Conservation (phyloP, 2,329 filamentous ascomycete genomes). For the Conoideocrella luteorostrata region DNA sequence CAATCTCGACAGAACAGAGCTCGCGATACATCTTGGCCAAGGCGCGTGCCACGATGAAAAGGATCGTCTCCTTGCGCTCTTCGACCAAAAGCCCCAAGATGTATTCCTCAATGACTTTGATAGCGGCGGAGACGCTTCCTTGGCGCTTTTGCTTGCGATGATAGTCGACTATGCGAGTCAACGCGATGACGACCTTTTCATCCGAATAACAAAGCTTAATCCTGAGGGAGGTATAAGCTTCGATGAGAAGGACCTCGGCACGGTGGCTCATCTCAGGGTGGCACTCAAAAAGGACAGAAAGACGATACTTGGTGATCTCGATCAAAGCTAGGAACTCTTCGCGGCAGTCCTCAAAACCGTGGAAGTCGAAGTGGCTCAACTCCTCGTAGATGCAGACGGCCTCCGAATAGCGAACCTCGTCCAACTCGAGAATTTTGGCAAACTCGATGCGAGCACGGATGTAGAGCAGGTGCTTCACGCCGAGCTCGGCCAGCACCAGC, state of each 20-base stretch:
- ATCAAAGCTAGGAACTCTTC: conserved; percentile 6
- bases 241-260: conserved; percentile 7
- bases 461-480: conserved; percentile 4
- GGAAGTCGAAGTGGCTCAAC: conserved; percentile 4
- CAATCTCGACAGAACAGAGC: conserved; percentile 9
- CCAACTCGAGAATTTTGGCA: conserved; percentile 10
- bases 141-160: conserved; percentile 9
- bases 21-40: conserved; percentile 10
- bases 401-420: conserved; percentile 6
- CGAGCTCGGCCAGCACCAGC: conserved; percentile 4
- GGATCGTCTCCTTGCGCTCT: conserved; percentile 6
- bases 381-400: conserved; percentile 9
- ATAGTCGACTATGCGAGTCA: conserved; percentile 9
- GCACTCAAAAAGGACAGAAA: conserved; percentile 8
- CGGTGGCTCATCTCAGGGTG: conserved; percentile 7
- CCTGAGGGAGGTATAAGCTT: conserved; percentile 4
- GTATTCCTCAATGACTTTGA: conserved; percentile 11
- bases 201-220: conserved; percentile 3
- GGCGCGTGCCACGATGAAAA: conserved; percentile 7
- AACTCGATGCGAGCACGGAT: conserved; percentile 9
- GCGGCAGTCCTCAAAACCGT: conserved; percentile 2
- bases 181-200: conserved; percentile 8
- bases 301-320: conserved; percentile 6
- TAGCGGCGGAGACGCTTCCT: conserved; percentile 6
- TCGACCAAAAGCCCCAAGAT: conserved; percentile 7